These are phyloP conservation scores for Nadsonia fulvescens DNA, from an alignment of 805 yeast species.

Conservation along the genomic window DNA sequence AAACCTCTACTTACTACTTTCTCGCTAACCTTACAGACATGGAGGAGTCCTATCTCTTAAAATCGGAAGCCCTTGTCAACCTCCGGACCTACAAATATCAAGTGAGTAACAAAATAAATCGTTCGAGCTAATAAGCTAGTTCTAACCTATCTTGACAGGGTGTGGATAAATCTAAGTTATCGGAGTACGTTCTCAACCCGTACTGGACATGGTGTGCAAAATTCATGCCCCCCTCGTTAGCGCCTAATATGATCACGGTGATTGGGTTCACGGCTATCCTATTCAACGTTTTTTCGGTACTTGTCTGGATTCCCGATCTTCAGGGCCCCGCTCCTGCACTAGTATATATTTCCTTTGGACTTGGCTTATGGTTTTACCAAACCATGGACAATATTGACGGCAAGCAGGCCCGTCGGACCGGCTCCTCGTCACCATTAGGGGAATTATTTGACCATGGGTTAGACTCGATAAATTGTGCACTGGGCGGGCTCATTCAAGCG, in stretches of 20 bases:
- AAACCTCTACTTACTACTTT: too few relatives aligned
- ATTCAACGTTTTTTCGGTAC: slow-evolving; percentile 39
- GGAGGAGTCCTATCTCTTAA: slow-evolving; percentile 7
- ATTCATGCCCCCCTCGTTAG: slow-evolving; percentile 79
- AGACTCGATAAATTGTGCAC: slow-evolving; percentile 58
- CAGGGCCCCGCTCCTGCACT: slow-evolving; percentile 44
- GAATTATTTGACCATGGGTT: slow-evolving; percentile 88
- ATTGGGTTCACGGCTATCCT: slow-evolving; percentile 59
- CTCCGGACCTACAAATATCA: slow-evolving; percentile 14
- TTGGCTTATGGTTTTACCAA: slow-evolving; percentile 77
- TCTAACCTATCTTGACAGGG: slow-evolving; percentile 13
- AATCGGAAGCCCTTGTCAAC: slow-evolving; percentile 11
- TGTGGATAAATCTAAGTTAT: slow-evolving; percentile 68
- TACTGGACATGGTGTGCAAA: slow-evolving; percentile 72
- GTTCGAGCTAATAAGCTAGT: neutral
- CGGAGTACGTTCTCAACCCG: slow-evolving; percentile 61
- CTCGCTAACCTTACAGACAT: too few relatives aligned
- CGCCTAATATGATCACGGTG: slow-evolving; percentile 82
- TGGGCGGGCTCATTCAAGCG: slow-evolving; percentile 56
- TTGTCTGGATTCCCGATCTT: slow-evolving; percentile 58
- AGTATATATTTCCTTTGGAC: slow-evolving; percentile 63
- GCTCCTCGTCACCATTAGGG: slow-evolving; percentile 87
- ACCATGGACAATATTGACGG: slow-evolving; percentile 97
- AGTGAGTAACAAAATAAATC: slow-evolving; percentile 7
- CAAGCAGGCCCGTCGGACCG: slow-evolving; percentile 85